phyloP scores from a whole-genome alignment of 306 rosid species.

The Citrullus mucosospermus region DNA sequence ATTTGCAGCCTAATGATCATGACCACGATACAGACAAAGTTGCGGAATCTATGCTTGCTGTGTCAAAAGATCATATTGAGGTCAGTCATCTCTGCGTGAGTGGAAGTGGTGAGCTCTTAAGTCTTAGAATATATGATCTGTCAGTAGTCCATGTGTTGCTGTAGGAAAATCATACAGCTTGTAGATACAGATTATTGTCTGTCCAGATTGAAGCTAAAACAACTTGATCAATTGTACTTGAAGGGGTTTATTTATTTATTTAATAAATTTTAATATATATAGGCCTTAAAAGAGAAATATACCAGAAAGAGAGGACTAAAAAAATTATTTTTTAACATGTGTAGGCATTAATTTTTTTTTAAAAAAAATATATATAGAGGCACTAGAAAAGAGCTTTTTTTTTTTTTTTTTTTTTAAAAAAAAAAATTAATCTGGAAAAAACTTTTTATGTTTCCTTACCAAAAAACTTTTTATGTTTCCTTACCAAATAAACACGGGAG shows the following conservation, averaged over 20 bases:
- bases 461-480: background rate
- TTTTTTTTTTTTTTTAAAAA: too few species aligned
- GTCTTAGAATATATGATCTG: background rate
- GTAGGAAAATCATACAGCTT: background rate
- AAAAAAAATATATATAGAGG: too few species aligned
- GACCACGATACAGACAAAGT: constrained; percentile 60
- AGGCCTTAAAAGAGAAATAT: too few species aligned
- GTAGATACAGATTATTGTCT: background rate
- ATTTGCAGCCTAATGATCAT: constrained; percentile 75
- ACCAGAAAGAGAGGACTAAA: too few species aligned
- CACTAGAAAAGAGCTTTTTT: too few species aligned
- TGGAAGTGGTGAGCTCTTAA: background rate
- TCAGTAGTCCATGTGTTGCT: background rate
- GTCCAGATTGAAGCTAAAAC: background rate
- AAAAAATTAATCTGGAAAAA: too few species aligned
- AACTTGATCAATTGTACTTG: background rate
- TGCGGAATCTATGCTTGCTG: constrained; percentile 48
- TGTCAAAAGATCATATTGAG: constrained; percentile 85
- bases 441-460: background rate
- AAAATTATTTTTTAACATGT: too few species aligned
- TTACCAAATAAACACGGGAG: background rate
- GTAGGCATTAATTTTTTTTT: too few species aligned
- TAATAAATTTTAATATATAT: too few species aligned
- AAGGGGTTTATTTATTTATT: too few species aligned
- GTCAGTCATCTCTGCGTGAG: constrained; percentile 21